These are phyloP conservation scores for Lentinula sp. DNA, from an alignment of 768 basidiomycete species.

Conservation along the genomic window DNA sequence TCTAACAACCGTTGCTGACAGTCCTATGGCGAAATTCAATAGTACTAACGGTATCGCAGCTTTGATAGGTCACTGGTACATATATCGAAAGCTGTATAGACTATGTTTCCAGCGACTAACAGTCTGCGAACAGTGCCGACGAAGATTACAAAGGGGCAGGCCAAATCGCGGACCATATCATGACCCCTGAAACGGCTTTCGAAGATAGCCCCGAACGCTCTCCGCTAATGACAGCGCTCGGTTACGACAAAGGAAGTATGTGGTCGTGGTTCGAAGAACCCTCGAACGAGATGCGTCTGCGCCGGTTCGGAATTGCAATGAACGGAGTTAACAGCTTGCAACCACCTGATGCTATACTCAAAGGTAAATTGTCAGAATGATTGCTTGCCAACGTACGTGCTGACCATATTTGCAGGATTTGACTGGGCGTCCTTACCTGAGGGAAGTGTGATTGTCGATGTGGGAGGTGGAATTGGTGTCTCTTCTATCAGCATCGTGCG, in stretches of 20 bases:
- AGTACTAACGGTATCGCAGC: slow-evolving; percentile 11
- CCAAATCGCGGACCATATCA: not conserved
- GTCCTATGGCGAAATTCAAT: slow-evolving; percentile 3
- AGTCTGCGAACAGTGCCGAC: not conserved
- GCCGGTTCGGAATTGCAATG: slow-evolving; percentile 4
- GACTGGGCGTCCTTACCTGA: slow-evolving; percentile 13
- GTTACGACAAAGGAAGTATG: slow-evolving; percentile 3
- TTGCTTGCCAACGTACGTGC: not conserved
- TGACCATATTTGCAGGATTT: slow-evolving; percentile 9
- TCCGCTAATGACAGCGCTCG: not conserved
- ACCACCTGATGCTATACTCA: slow-evolving; percentile 4
- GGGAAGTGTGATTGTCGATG: slow-evolving; percentile 11
- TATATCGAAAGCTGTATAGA: not conserved
- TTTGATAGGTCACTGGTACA: slow-evolving; percentile 12
- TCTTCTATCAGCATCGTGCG: slow-evolving; percentile 9
- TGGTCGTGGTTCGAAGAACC: slow-evolving; percentile 5
- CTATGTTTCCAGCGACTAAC: not conserved
- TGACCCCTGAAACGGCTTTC: slow-evolving; percentile 1
- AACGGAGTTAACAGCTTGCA: slow-evolving; percentile 1
- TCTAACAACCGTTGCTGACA: not conserved
- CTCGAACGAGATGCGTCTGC: not conserved
- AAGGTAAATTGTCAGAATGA: not conserved
- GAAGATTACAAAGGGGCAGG: slow-evolving; percentile 4
- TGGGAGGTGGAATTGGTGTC: slow-evolving; percentile 16
- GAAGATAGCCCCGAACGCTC: not conserved